Evolutionary conservation across 768 basidiomycete species (phyloP).

Genomic region (Coprinellus micaceus): DNA sequence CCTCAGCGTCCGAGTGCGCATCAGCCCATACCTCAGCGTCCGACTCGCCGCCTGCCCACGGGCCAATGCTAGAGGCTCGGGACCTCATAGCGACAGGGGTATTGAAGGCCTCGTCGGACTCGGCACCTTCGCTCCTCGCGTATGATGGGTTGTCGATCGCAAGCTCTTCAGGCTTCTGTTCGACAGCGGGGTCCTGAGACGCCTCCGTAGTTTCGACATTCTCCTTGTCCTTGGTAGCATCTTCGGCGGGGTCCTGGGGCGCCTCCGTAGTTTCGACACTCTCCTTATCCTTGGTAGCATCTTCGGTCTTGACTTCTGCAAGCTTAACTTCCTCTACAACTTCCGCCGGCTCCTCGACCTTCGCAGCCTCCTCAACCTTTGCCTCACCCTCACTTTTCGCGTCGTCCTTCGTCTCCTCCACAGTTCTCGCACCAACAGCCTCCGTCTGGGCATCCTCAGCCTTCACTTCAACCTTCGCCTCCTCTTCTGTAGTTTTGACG

Average conservation of each 20-base stretch:
- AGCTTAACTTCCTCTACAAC: neutral
- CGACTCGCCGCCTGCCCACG: too few species aligned
- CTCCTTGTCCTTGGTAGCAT: too few species aligned
- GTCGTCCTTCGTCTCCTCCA: constrained; percentile 4
- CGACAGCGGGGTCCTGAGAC: too few species aligned
- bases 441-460: too few species aligned
- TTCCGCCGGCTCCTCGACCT: neutral
- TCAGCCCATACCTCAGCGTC: too few species aligned
- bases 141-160: neutral
- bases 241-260: too few species aligned
- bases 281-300: neutral
- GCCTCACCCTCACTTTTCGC: neutral
- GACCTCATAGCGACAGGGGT: too few species aligned
- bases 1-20: too few species aligned
- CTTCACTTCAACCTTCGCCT: constrained; percentile 1
- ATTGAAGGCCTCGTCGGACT: neutral
- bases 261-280: neutral
- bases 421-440: neutral
- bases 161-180: neutral
- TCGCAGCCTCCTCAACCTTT: constrained; percentile 9
- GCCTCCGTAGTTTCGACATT: neutral
- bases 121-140: neutral
- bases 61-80: too few species aligned
- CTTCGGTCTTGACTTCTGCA: constrained; percentile 1
- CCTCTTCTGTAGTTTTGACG: too few species aligned